Percentiles rank a stretch among this genome's conserved stretches.
Evolutionary conservation across 306 rosid genomes (phyloP).

Genomic region (Psophocarpus tetragonolobus): DNA sequence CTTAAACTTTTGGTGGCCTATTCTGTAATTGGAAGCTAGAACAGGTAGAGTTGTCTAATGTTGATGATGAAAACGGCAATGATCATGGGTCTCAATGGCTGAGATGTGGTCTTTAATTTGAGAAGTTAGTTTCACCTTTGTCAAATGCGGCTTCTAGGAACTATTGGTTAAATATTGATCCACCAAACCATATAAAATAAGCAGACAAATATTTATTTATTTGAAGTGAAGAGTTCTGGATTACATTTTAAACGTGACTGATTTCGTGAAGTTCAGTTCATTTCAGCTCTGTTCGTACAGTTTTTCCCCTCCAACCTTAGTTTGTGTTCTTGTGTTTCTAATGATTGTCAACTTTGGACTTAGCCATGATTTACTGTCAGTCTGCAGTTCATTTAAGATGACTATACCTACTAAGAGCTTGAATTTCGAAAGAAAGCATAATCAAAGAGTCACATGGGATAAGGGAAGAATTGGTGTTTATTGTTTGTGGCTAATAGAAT

Average conservation of each 20-base stretch:
- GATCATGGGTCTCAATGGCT: neutral
- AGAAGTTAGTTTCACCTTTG: neutral
- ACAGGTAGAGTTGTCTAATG: neutral
- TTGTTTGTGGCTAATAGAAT: neutral
- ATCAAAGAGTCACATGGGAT: neutral
- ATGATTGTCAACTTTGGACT: neutral
- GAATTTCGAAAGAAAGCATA: neutral
- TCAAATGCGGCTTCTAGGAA: neutral
- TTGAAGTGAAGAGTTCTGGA: neutral
- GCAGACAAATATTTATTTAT: neutral
- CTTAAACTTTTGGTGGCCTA: neutral
- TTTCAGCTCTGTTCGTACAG: neutral
- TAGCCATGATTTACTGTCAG: neutral
- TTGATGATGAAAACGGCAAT: neutral
- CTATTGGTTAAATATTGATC: neutral
- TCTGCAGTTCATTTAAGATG: neutral
- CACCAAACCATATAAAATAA: neutral
- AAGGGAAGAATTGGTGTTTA: neutral
- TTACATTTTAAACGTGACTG: too few relatives aligned
- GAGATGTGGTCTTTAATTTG: neutral
- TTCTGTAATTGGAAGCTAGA: neutral
- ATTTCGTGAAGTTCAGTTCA: neutral
- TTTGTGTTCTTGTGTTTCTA: conserved; percentile 2
- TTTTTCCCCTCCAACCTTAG: neutral
- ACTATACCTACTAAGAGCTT: neutral